phyloP scores from a whole-genome alignment of 331 rosid genomes.

The Quercus phellos region DNA sequence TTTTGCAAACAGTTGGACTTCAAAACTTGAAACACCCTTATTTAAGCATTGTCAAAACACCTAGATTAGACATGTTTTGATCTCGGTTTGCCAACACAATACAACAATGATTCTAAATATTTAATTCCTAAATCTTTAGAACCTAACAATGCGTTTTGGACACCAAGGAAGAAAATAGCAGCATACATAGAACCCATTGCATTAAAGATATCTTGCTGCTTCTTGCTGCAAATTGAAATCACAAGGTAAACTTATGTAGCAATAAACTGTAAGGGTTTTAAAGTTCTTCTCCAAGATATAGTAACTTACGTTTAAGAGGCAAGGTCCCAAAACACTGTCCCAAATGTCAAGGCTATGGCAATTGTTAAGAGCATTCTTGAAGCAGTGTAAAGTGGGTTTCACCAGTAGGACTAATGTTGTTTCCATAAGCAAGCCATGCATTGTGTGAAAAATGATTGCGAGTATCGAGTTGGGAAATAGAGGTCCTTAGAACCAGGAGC shows the following conservation, averaged over 20 bases:
- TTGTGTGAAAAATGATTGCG: slow-evolving; percentile 41
- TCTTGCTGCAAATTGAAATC: slow-evolving; percentile 29
- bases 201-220: slow-evolving; percentile 40
- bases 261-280: not conserved
- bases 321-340: slow-evolving; percentile 51
- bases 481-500: slow-evolving; percentile 43
- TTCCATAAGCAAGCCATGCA: slow-evolving; percentile 61
- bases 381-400: slow-evolving; percentile 52
- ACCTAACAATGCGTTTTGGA: too few species aligned
- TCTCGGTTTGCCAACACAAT: too few species aligned
- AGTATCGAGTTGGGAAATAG: slow-evolving; percentile 32
- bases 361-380: slow-evolving; percentile 41
- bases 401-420: slow-evolving; percentile 63
- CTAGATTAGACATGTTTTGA: too few species aligned
- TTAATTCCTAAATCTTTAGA: too few species aligned
- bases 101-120: too few species aligned
- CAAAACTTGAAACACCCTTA: too few species aligned
- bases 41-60: too few species aligned
- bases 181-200: slow-evolving; percentile 24
- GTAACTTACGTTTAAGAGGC: slow-evolving; percentile 47
- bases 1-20: too few species aligned
- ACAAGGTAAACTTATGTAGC: not conserved
- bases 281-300: not conserved
- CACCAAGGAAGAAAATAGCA: too few species aligned
- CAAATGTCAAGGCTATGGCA: not conserved